Percentiles rank a stretch among this genome's conserved stretches.
phyloP scores from a whole-genome alignment of 2,329 filamentous ascomycete species.

The Aspergillus viridinutans region DNA sequence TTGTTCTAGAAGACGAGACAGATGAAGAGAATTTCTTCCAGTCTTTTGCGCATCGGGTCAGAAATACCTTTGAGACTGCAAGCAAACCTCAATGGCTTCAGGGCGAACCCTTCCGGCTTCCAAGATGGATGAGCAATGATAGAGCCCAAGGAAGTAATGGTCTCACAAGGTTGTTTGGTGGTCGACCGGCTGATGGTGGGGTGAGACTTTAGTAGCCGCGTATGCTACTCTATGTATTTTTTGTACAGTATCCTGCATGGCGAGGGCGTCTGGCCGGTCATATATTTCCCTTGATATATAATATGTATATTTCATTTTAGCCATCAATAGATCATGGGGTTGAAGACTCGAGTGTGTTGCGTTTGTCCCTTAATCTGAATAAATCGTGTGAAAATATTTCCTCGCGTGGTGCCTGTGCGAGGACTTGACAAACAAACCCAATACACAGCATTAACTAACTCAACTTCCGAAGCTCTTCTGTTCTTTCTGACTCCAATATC shows the following conservation, averaged over 20 bases:
- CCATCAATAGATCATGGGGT: no score
- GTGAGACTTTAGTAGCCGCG: conserved; percentile 32
- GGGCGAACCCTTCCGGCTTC: conserved; percentile 69
- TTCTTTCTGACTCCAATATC: no score
- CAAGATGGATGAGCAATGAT: conserved; percentile 73
- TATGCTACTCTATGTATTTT: neutral
- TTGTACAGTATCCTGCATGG: conserved; percentile 18
- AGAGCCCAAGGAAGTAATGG: conserved; percentile 33
- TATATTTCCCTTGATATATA: neutral
- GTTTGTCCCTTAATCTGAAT: no score
- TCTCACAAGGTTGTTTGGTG: conserved; percentile 38
- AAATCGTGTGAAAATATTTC: no score
- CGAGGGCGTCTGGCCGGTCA: conserved; percentile 19
- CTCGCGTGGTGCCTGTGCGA: no score
- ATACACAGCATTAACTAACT: no score
- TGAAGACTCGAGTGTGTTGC: no score
- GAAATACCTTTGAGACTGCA: conserved; percentile 84
- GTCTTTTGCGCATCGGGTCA: conserved; percentile 76
- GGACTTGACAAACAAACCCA: no score
- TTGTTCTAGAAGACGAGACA: conserved; percentile 52
- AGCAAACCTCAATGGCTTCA: conserved; percentile 79
- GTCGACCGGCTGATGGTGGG: conserved; percentile 36
- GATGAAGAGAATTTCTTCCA: conserved; percentile 81
- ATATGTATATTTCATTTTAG: neutral
- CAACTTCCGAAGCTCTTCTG: no score